phyloP scores from a whole-genome alignment of 2,329 filamentous ascomycete species.

The Fusarium vanettenii region DNA sequence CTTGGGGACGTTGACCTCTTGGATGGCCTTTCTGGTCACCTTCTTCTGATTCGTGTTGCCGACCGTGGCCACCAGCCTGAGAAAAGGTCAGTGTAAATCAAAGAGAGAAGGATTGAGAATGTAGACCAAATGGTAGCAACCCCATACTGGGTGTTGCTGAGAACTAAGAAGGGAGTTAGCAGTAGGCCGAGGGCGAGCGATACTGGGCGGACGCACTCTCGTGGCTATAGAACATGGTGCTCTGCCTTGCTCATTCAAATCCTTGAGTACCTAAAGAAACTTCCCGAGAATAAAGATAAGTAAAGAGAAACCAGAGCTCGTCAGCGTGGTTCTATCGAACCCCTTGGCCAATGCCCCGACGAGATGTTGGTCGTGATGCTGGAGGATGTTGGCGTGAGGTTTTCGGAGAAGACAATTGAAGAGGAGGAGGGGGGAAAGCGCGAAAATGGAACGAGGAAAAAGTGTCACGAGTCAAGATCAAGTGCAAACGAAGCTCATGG shows the following conservation, averaged over 20 bases:
- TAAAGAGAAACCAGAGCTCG: neutral
- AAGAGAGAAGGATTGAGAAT: neutral
- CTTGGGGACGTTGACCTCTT: conserved; percentile 86
- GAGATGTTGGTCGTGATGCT: conserved; percentile 13
- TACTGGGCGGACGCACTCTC: conserved; percentile 72
- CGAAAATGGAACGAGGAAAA: neutral
- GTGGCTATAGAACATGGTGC: conserved; percentile 91
- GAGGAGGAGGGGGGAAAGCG: conserved; percentile 9
- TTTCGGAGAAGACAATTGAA: conserved; percentile 8
- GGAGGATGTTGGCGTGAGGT: conserved; percentile 9
- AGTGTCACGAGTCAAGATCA: conserved; percentile 7
- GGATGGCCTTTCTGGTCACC: conserved; percentile 86
- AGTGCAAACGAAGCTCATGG: neutral
- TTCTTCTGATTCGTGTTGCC: conserved; percentile 79
- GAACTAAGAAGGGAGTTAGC: conserved; percentile 63
- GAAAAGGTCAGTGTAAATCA: neutral
- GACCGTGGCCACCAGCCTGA: conserved; percentile 90
- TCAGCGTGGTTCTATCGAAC: neutral
- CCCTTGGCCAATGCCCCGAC: neutral
- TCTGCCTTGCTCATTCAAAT: neutral
- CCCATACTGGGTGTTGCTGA: conserved; percentile 88
- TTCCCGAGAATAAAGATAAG: neutral
- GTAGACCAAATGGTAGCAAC: conserved; percentile 93
- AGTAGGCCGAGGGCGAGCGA: neutral
- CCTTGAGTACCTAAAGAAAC: neutral